Evolutionary conservation across 169 alveolate species (phyloP), one percentile per base, ranked within the genome.

Genomic region (Plasmodium yoelii): DNA sequence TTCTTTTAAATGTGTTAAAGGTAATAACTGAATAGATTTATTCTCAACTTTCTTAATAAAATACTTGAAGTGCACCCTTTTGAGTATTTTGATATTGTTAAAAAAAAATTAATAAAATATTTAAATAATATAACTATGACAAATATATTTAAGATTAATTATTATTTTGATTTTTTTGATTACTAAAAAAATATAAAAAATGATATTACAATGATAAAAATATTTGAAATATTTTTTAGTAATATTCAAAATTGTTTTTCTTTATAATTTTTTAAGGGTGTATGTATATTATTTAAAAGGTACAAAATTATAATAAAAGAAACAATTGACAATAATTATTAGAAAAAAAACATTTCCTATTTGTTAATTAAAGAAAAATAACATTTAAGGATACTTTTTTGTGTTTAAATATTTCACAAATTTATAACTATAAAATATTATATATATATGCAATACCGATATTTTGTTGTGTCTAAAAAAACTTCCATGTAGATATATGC

Each of bases 1-100:
- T 63, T 53, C 42, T 42, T 71, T 71, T 71, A 61, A 19, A 3
- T 28, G 5, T 22, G 68, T 71, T 60, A 71, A 44, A 15, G 22
- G 61, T 49, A 57, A 15, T 24, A 69, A 53, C 13, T 71, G 65
- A 71, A 42, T 73, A 73, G 72, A 73, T 73, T 73, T 73, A 73
- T 46, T 73, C 87, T 73, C 22, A 57, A 59, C 26, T 19, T 26
- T 22, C 46, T 15, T 2, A 56, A 55, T 55, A 73, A 73, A 73
- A 57, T 57, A 2, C 26, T 49, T 46, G n/a, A 26, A 73, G 59
- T 57, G 69, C 71, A 73, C 71, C 71, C 56, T 73, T 47, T 13
- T 47, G 15, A 73, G 13, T 73, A 28, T 73, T 73, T 73, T 57
- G 46, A 39, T 26, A 73, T 34, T 34, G 22, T 56, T 72, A 71